Base-by-base conservation (phyloP, 306 rosid species). In the Vicia faba region DNA sequence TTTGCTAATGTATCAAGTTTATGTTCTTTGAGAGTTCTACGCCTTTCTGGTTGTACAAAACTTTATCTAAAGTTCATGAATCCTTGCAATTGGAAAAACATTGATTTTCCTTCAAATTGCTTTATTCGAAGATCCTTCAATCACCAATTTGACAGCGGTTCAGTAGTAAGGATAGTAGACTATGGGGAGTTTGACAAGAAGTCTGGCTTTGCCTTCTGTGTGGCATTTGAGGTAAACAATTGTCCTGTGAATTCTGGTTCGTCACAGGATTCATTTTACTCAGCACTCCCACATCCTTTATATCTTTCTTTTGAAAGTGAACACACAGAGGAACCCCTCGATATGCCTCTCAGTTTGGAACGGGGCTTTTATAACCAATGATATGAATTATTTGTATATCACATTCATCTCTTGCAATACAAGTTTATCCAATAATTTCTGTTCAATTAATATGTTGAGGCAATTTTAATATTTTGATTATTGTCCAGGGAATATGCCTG, bases 221-320 rank as follows among this genome's bases (percentile, higher is more conserved):
- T 39, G 26, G 26, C 15, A 38, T 68, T 68, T 53, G 53, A 20
- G 26, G 5, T 51, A 14, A 68, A 51, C 4, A 20, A 38, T 8
- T 0, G 4, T 11, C 3, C 4, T 0, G 11, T 13, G 11, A 6
- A 11, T 4, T 35, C 45, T 49, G 4, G 13, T 35, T 29, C 59
- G 5, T 2, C 20, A 8, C 50, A 18, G 19, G 12, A 19, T 3
- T 18, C 56, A 9, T 15, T 19, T 38, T 51, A 8, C 14, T 20
- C 31, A 11, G 2, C 44, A 11, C 11, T 11, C 9, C 45, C 56
- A 2, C 19, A 16, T 61, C 69, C 23, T 0, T 25, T 71, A 2
- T 38, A 49, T 50, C 76, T 71, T 20, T 61, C 76, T 23, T 71
- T 61, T 10, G 76, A 61, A 50, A 36, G 69, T 61, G 53, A 50